These are phyloP conservation scores for Trametes sanguinea DNA, from an alignment of 768 basidiomycete genomes.

Conservation along the genomic window DNA sequence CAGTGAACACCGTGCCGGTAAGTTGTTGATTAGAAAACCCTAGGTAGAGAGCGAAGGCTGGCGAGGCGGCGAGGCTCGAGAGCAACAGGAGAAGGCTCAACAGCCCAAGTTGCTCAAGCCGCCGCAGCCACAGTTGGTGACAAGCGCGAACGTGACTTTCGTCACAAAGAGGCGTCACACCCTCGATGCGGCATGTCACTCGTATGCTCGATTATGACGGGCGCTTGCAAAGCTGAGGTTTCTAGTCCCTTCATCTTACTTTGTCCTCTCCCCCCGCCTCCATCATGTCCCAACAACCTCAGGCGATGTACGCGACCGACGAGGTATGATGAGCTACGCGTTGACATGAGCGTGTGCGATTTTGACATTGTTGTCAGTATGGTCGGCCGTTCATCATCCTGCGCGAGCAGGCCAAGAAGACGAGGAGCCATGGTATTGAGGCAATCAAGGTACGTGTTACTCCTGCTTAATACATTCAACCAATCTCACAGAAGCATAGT, in stretches of 20 bases:
- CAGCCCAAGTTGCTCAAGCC: too few species aligned
- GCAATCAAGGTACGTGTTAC: slow-evolving; percentile 82
- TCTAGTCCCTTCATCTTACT: slow-evolving; percentile 11
- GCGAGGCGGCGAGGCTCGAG: too few species aligned
- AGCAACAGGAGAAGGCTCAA: too few species aligned
- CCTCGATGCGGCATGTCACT: neutral
- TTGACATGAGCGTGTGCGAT: neutral
- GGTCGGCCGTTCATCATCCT: slow-evolving; percentile 98
- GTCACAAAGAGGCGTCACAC: neutral
- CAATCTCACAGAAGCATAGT: slow-evolving; percentile 44
- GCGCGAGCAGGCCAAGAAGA: slow-evolving; percentile 91
- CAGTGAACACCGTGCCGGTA: too few species aligned
- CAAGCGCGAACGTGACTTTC: neutral
- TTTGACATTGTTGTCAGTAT: slow-evolving; percentile 52
- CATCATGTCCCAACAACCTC: slow-evolving; percentile 42
- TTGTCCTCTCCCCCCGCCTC: neutral
- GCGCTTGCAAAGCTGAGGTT: slow-evolving; percentile 8
- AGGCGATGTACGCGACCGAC: slow-evolving; percentile 85
- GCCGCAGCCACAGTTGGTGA: neutral
- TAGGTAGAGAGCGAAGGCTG: neutral
- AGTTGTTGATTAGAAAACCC: too few species aligned
- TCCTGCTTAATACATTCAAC: neutral
- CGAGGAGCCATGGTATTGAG: slow-evolving; percentile 86
- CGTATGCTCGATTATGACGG: slow-evolving; percentile 2
- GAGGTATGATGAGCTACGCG: slow-evolving; percentile 52